Conservation (phyloP, 2,329 filamentous ascomycete species). For the Epichloe amarillans region DNA sequence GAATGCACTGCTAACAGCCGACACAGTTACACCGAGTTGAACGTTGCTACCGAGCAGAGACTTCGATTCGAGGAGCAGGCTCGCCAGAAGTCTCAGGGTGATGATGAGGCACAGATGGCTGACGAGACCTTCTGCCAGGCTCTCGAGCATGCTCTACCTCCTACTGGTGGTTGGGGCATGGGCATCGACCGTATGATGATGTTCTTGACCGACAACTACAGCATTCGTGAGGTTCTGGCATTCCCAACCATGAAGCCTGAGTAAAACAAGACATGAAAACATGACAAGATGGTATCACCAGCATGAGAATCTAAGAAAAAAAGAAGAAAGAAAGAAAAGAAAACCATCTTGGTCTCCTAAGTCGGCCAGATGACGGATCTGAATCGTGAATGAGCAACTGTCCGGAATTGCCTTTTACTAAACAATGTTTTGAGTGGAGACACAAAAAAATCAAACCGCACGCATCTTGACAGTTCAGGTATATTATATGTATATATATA, state of each 20-base stretch:
- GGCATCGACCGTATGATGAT: constrained; percentile 89
- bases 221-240: constrained; percentile 87
- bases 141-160: constrained; percentile 81
- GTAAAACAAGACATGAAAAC: not conserved
- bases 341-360: not conserved
- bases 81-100: constrained; percentile 86
- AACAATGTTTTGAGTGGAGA: not conserved
- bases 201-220: constrained; percentile 89
- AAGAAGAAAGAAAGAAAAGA: not conserved
- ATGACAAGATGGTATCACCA: not conserved
- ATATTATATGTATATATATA: not conserved
- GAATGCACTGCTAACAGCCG: not conserved
- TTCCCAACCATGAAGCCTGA: constrained; percentile 92
- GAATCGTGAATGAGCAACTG: too few species aligned
- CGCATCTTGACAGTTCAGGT: not conserved
- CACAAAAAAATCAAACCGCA: not conserved
- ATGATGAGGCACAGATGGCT: constrained; percentile 90
- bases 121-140: constrained; percentile 92
- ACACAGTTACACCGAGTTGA: constrained; percentile 70
- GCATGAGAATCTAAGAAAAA: not conserved
- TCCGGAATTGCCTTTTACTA: too few species aligned
- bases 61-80: constrained; percentile 82
- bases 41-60: constrained; percentile 86
- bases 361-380: too few species aligned
- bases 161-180: constrained; percentile 93